A percentile compares a stretch with the other conserved stretches of the same genome.
These are phyloP conservation scores for Kodamaea fungicola DNA, from an alignment of 1,139 yeast species.

Conservation along the genomic window DNA sequence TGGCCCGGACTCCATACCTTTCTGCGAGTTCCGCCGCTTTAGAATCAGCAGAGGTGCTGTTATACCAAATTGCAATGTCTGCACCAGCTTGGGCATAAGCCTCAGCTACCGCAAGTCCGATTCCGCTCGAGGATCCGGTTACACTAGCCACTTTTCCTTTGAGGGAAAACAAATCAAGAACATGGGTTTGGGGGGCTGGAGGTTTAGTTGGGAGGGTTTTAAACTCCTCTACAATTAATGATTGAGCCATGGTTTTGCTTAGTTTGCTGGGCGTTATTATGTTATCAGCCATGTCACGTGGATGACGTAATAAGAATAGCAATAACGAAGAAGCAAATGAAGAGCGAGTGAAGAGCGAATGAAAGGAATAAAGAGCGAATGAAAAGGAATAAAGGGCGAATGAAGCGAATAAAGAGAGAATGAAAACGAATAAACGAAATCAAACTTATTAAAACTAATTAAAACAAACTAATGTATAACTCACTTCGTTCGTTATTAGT, in stretches of 20 bases:
- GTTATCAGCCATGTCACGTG: background rate
- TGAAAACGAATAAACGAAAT: background rate
- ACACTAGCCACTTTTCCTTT: slow-evolving; percentile 87
- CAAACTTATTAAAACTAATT: background rate
- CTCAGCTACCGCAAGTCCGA: slow-evolving; percentile 80
- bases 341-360: background rate
- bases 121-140: slow-evolving; percentile 85
- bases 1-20: slow-evolving; percentile 62
- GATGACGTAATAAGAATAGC: background rate
- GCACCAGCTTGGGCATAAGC: slow-evolving; percentile 92
- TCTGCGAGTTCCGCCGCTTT: slow-evolving; percentile 55
- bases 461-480: background rate
- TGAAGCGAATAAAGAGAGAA: background rate
- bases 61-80: slow-evolving; percentile 83
- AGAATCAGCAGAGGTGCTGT: slow-evolving; percentile 57
- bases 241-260: slow-evolving; percentile 3
- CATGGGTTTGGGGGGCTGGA: slow-evolving; percentile 23
- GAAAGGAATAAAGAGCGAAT: too few species aligned
- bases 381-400: too few species aligned
- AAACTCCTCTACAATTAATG: slow-evolving; percentile 10
- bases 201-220: slow-evolving; percentile 21
- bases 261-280: background rate
- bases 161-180: slow-evolving; percentile 55
- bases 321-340: too few species aligned
- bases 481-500: too few species aligned